These are phyloP conservation scores for Uronychia binucleata DNA, from an alignment of 73 alveolate species.

Conservation along the genomic window DNA sequence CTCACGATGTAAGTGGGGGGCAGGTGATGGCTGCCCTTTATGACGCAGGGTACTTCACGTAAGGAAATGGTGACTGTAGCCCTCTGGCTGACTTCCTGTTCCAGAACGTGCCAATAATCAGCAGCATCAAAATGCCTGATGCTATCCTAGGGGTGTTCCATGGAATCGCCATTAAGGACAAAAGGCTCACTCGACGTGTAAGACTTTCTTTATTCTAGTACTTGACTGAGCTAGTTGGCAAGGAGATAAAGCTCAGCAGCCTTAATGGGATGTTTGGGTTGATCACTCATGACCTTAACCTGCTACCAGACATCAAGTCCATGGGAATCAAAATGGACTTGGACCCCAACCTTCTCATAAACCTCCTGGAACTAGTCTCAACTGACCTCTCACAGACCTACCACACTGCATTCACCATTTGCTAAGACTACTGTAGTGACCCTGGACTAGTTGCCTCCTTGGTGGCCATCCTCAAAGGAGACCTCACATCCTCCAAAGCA, in stretches of 20 bases:
- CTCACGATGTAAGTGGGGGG: background rate
- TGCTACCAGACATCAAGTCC: conserved; percentile 9
- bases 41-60: background rate
- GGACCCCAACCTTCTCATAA: background rate
- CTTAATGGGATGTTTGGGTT: conserved; percentile 25
- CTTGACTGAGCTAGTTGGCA: conserved; percentile 2
- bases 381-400: background rate
- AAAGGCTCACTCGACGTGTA: background rate
- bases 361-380: background rate
- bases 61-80: background rate
- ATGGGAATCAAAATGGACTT: conserved; percentile 10
- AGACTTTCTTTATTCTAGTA: too few species aligned
- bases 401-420: background rate
- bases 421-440: background rate
- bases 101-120: background rate
- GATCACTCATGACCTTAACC: conserved; percentile 4
- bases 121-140: conserved; percentile 12
- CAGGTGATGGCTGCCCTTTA: background rate
- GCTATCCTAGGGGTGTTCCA: conserved; percentile 21
- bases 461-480: conserved; percentile 14
- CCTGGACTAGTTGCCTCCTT: conserved; percentile 5
- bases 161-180: conserved; percentile 14
- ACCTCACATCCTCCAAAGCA: background rate
- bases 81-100: background rate
- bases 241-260: background rate